Evolutionary conservation across 371 early-diverging fungal species (phyloP).

Genomic region (Syncephalastrum contaminatum): DNA sequence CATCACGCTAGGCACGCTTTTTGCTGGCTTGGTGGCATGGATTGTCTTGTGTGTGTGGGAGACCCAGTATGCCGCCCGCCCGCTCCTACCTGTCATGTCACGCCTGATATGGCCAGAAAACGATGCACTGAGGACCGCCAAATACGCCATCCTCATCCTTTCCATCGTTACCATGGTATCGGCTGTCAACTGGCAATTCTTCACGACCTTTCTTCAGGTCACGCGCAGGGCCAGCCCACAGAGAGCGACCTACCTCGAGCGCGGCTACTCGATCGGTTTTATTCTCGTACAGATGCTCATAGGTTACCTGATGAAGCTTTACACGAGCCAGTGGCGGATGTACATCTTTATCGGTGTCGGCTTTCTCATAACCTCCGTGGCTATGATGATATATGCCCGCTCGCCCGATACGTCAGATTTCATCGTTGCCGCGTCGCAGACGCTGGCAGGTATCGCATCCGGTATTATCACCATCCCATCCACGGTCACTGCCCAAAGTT

Average conservation of each 20-base stretch:
- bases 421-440: conserved; percentile 37
- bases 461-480: conserved; percentile 35
- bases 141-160: neutral
- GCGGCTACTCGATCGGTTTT: conserved; percentile 38
- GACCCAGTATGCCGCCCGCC: neutral
- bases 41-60: conserved; percentile 4
- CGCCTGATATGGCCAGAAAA: too few relatives aligned
- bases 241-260: conserved; percentile 30
- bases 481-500: conserved; percentile 39
- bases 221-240: conserved; percentile 31
- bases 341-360: conserved; percentile 63
- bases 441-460: conserved; percentile 39
- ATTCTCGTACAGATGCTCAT: conserved; percentile 26
- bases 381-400: conserved; percentile 47
- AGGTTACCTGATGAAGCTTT: conserved; percentile 34
- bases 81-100: neutral
- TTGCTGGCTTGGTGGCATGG: conserved; percentile 8
- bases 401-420: conserved; percentile 24
- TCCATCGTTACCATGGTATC: conserved; percentile 42
- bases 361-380: conserved; percentile 41
- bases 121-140: too few relatives aligned
- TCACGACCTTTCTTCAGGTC: conserved; percentile 41
- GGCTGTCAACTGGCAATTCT: conserved; percentile 40
- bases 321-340: conserved; percentile 39
- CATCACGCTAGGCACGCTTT: conserved; percentile 1